These are phyloP conservation scores for Solanum bulbocastanum DNA, from an alignment of 257 asterid genomes.

Conservation along the genomic window DNA sequence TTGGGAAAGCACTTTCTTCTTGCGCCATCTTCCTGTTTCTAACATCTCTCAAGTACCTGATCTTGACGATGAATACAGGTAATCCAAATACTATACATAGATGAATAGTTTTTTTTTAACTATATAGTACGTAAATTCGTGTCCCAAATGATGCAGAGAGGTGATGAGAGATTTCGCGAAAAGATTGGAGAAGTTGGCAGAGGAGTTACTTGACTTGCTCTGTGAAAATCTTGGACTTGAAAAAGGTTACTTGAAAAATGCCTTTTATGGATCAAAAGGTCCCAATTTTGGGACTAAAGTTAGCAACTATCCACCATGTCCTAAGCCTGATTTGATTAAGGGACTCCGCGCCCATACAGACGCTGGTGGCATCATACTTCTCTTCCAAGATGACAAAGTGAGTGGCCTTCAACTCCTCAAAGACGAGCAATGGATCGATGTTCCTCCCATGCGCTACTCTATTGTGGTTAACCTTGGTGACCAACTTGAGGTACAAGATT, in stretches of 20 bases:
- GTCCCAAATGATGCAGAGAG: constrained; percentile 26
- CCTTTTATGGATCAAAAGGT: constrained; percentile 31
- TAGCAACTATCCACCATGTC: constrained; percentile 64
- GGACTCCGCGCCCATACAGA: constrained; percentile 71
- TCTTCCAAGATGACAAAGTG: constrained; percentile 58
- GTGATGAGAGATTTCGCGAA: constrained; percentile 50
- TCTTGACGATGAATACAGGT: constrained; percentile 15
- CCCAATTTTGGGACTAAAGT: constrained; percentile 66
- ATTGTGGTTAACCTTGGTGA: constrained; percentile 68
- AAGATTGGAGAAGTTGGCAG: constrained; percentile 38
- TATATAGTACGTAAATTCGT: background rate
- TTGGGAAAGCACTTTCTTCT: constrained; percentile 33
- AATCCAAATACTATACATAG: background rate
- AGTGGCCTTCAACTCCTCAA: constrained; percentile 55
- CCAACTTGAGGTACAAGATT: constrained; percentile 37
- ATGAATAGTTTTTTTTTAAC: background rate
- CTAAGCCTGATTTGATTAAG: constrained; percentile 38
- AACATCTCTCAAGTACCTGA: constrained; percentile 8
- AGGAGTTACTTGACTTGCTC: constrained; percentile 40
- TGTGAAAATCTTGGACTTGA: constrained; percentile 50
- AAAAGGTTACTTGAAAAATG: constrained; percentile 38
- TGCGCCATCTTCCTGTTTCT: constrained; percentile 6
- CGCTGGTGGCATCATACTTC: constrained; percentile 61
- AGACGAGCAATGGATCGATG: constrained; percentile 49
- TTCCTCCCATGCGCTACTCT: constrained; percentile 45